A percentile compares a stretch with the other conserved stretches of the same genome.
Evolutionary conservation across 2,329 filamentous ascomycete species (phyloP).

Genomic region (Hypoxylon sp.): DNA sequence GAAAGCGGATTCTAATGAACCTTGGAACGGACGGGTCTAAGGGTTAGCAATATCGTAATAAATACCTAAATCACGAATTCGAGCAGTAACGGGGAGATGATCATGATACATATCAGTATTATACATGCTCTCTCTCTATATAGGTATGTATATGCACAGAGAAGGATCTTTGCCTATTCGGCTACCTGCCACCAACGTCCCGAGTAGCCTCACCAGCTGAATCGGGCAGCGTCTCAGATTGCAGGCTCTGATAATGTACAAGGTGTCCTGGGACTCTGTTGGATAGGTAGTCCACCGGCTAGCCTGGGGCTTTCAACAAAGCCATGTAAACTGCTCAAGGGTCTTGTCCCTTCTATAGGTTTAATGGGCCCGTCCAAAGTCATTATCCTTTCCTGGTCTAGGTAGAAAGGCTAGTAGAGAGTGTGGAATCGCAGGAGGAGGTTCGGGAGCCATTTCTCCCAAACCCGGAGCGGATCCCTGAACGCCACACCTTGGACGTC

Average conservation of each 20-base stretch:
- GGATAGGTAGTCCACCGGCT: background rate
- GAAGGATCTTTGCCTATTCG: slow-evolving; percentile 16
- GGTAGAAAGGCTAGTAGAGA: background rate
- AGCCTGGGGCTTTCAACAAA: background rate
- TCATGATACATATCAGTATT: slow-evolving; percentile 37
- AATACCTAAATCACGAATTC: background rate
- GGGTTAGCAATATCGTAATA: background rate
- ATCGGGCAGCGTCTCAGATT: slow-evolving; percentile 3
- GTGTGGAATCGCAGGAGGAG: background rate
- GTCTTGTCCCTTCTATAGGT: background rate
- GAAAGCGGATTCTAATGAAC: too few relatives aligned
- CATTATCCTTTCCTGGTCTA: background rate
- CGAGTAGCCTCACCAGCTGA: background rate
- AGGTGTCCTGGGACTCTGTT: background rate
- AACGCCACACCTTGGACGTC: background rate
- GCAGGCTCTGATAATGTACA: slow-evolving; percentile 14
- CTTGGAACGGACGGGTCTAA: too few relatives aligned
- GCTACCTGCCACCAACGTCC: background rate
- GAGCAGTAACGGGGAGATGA: background rate
- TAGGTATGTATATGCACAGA: slow-evolving; percentile 25
- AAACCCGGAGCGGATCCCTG: background rate
- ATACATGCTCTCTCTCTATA: slow-evolving; percentile 37
- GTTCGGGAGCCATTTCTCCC: background rate
- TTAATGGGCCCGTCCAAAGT: background rate
- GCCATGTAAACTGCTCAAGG: background rate